Base-by-base conservation (phyloP, 23 red algal species). In the Gracilaria domingensis region DNA sequence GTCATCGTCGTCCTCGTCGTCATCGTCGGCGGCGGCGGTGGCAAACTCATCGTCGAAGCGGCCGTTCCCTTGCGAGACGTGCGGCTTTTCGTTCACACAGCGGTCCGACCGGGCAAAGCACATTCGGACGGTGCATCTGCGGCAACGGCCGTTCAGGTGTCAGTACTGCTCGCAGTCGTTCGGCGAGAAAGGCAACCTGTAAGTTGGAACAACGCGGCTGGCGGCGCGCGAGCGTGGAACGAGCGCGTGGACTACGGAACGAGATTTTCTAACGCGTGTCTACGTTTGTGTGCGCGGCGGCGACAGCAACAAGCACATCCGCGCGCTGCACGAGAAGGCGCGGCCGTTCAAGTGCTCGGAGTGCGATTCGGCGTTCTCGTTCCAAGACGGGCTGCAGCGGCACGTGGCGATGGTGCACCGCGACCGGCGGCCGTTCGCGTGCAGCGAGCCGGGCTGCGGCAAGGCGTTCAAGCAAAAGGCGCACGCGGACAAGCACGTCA, bases 401-500 rank as follows among this genome's bases (percentile, higher is more conserved):
- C 93, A 95, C 86, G 60, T 91, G 42, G 56, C 85, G 30, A 85
- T 85, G 85, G 93, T 90, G 32, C 93, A 95, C 39, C 85, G 74
- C 69, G 80, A 90, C 16, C 50, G 77, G 24, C 65, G 88, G 28
- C 93, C 83, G 67, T 95, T 86, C 51, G 56, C 25, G 36, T 95
- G 93, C 67, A 35, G 23, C 21, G 88, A 86, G 51, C 87, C 87
- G 53, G 75, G 53, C 28, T 95, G 93, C 74, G 93, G 75, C 82
- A 88, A 83, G 45, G 50, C 77, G 86, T 95, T 95, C 60, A 94
- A 94, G 92, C 92, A 94, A 65, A 86, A 87, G 81, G 84, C 75
- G 45, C 92, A 94, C 51, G 82, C 65, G 24, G 49, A 86, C 23
- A 94, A 94, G 75, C 92, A 94, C 84, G 38, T 80, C 38, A 67